Percentiles rank a stretch among this genome's conserved stretches.
phyloP scores from a whole-genome alignment of 139 green algal species.

The Coelastrella sp. region DNA sequence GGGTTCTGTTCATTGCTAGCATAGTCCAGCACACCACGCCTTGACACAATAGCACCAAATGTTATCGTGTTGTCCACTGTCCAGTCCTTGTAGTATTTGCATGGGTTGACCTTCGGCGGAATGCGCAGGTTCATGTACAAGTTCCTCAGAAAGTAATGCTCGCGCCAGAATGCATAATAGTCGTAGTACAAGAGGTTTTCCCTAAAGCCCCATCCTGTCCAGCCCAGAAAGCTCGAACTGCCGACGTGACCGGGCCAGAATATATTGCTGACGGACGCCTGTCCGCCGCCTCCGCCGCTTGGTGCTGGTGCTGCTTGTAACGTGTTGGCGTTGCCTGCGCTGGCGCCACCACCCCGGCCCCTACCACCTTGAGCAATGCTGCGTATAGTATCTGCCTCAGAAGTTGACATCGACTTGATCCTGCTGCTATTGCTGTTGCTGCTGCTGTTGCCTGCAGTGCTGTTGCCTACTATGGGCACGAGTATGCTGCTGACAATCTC shows the following conservation, averaged over 20 bases:
- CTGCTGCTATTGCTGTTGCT: not conserved
- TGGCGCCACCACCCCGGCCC: not conserved
- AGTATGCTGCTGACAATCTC: too few relatives aligned
- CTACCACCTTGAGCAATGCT: not conserved
- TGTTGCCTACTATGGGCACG: not conserved
- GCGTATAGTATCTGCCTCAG: not conserved
- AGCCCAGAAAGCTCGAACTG: not conserved
- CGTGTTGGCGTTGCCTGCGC: not conserved
- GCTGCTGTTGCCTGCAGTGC: not conserved
- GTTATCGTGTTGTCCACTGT: conserved; percentile 21
- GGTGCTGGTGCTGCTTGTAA: not conserved
- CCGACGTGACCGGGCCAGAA: not conserved
- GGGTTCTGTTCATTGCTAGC: conserved; percentile 11
- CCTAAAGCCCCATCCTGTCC: not conserved
- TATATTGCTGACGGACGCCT: not conserved
- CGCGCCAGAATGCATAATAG: conserved; percentile 40
- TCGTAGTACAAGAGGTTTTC: conserved; percentile 2
- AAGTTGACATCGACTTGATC: not conserved
- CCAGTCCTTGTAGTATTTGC: conserved; percentile 47
- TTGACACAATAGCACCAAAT: conserved; percentile 9
- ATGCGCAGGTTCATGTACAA: conserved; percentile 46
- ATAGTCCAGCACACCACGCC: conserved; percentile 26
- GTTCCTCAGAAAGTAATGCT: conserved; percentile 50
- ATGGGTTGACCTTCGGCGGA: conserved; percentile 34
- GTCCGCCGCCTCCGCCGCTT: not conserved